Percentiles rank a stretch among this genome's conserved stretches.
Evolutionary conservation across 2,329 filamentous ascomycete species (phyloP).

Genomic region (Cercospora janseana): DNA sequence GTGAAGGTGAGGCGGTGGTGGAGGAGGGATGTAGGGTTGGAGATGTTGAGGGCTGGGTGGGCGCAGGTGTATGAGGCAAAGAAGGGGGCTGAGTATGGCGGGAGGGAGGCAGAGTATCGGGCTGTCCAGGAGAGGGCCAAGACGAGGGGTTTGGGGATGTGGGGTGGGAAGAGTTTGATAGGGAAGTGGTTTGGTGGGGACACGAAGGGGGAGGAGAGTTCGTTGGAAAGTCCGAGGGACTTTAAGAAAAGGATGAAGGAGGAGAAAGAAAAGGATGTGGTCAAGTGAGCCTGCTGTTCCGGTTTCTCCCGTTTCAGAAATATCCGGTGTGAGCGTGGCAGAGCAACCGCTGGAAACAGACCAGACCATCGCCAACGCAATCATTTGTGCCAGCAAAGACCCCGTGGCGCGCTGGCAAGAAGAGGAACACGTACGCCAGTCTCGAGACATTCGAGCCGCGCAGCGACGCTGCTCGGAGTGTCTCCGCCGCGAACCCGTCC

Average conservation of each 20-base stretch:
- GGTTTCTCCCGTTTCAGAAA: no score
- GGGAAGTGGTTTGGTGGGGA: conserved; percentile 47
- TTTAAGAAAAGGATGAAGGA: no score
- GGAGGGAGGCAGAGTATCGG: conserved; percentile 60
- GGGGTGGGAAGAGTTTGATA: conserved; percentile 51
- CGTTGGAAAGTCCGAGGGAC: conserved; percentile 78
- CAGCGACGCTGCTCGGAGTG: no score
- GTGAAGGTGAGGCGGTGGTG: conserved; percentile 60
- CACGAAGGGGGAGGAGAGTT: conserved; percentile 51
- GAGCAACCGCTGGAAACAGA: no score
- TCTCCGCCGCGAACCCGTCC: no score
- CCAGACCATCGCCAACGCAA: no score
- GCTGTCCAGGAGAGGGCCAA: conserved; percentile 56
- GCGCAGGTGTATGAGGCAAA: conserved; percentile 96
- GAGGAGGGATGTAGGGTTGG: conserved; percentile 76
- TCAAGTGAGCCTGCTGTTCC: no score
- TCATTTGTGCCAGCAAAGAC: no score
- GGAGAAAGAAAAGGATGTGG: conserved; percentile 49
- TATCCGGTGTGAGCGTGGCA: no score
- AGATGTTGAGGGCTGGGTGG: conserved; percentile 81
- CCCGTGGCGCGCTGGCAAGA: no score
- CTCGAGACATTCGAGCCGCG: no score
- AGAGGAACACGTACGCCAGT: no score
- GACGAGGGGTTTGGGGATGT: conserved; percentile 56
- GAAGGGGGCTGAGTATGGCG: conserved; percentile 82